Evolutionary conservation across 2,329 filamentous ascomycete species (phyloP), one percentile per base, ranked within the genome.

Genomic region (Cercospora sp.): DNA sequence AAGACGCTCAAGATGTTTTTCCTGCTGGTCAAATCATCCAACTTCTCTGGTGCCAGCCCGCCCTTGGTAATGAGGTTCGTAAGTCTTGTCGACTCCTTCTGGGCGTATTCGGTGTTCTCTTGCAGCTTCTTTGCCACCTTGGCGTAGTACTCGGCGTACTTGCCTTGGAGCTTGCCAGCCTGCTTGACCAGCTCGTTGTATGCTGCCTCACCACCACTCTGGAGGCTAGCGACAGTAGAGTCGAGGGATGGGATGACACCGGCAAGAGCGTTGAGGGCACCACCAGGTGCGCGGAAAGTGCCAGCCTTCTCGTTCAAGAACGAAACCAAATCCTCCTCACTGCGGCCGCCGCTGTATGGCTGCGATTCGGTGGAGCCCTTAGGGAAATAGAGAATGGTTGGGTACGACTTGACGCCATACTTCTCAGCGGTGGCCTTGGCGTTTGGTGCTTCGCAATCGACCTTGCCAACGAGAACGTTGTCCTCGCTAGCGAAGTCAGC

Each of bases 331-430:
- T 89, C 91, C 58, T 87, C 84, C 84, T 97, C 93, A 60, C 84
- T 84, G 73, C 95, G 94, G 70, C 87, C 91, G 69, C 91, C 90
- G 64, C 85, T 82, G 86, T 97, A 99, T 57, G 84, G 78, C 75
- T 90, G 86, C 57, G 89, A 80, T 77, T 91, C 88, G 71, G 87
- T 91, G 78, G 89, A 91, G 74, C 93, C 94, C 80, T 91, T 91
- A 74, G 93, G 88, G 87, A 97, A 99, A 88, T 90, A 99, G 84
- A 97, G 97, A 85, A 99, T 97, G 71, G 95, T 99, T 60, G 95
- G 95, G 86, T 96, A 99, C 40, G 91, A 92, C 65, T 86, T 87
- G 73, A 99, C 88, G 69, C 89, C 92, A 78, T 95, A 90, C 62
- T 90, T 88, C 78, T 88, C 82, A 62, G 93, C 90, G 60, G 90